Percentiles rank a stretch among this genome's conserved stretches.
Conservation (phyloP, 2,329 filamentous ascomycete genomes). For the Ophiostoma perfectum region DNA sequence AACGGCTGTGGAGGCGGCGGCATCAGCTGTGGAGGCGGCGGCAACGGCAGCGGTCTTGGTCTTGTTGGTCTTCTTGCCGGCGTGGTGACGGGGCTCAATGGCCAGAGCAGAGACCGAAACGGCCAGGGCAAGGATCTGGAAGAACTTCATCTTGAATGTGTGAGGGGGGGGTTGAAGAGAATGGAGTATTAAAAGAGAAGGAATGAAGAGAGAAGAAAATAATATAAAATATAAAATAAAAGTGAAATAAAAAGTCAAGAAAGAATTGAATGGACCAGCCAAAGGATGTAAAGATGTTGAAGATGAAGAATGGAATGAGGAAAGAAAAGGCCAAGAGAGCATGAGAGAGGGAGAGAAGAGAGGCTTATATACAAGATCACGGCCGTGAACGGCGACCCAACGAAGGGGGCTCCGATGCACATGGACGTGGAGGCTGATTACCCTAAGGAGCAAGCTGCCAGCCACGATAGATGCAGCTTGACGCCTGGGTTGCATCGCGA, state of each 20-base stretch:
- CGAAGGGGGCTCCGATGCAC: neutral
- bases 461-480: neutral
- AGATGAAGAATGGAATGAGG: slow-evolving; percentile 3
- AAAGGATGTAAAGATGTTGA: slow-evolving; percentile 15
- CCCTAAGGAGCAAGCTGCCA: neutral
- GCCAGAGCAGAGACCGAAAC: slow-evolving; percentile 21
- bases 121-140: slow-evolving; percentile 20
- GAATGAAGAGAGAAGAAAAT: neutral
- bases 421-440: neutral
- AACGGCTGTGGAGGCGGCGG: neutral
- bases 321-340: neutral
- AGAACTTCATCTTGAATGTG: slow-evolving; percentile 23
- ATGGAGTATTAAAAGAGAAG: neutral
- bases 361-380: slow-evolving; percentile 3
- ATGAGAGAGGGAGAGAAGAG: neutral
- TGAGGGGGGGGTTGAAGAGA: neutral
- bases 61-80: slow-evolving; percentile 22
- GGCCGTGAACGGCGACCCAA: neutral
- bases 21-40: neutral
- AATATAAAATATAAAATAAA: slow-evolving; percentile 6
- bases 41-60: slow-evolving; percentile 6
- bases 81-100: slow-evolving; percentile 23
- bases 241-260: slow-evolving; percentile 5
- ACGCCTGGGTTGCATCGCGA: neutral
- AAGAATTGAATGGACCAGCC: slow-evolving; percentile 19